Base-by-base conservation (phyloP, 805 yeast species). In the Lachancea cidri region DNA sequence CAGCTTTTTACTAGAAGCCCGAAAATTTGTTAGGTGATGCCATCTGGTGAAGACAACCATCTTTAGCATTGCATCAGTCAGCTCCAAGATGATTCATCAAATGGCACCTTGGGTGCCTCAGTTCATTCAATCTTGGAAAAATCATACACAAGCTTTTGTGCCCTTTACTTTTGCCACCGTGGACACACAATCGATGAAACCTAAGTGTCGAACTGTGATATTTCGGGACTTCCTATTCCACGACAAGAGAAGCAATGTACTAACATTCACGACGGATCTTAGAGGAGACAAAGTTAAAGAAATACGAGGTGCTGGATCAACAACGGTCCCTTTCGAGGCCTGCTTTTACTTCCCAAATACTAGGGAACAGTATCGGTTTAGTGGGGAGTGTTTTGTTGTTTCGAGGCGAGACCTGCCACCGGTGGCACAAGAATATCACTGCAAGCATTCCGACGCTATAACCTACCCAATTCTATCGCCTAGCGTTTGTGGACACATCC, bases 81-180 rank as follows among this genome's bases (percentile, higher is more conserved):
- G 11, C 27, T 7, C 27, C 27, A 22, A 22, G 29, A 35, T 52
- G 50, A 61, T 63, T 49, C 68, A 68, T 48, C 68, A 65, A 39
- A 70, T 77, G 73, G 89, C 86, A 20, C 84, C 88, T 3, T 84
- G 94, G 94, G 81, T 79, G 52, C 86, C 91, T 7, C 56, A 74
- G 8, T 79, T 84, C 50, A 66, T 68, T 22, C 71, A 72, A 43
- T 76, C 84, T 9, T 54, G 79, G 17, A 68, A 71, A 17, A 65
- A 73, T 25, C 81, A 76, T 44, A 50, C 60, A 0, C 59, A 61
- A 15, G 79, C 78, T 2, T 81, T 83, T 46, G 68, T 76, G 14
- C 62, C 81, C 4, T 81, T 85, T 50, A 80, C 82, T 47, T 73
- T 85, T 41, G 79, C 86, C 36, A 84, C 89, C 4, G 76, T 83